phyloP scores from a whole-genome alignment of 2,329 filamentous ascomycete genomes.

The Metarhizium guizhouense region DNA sequence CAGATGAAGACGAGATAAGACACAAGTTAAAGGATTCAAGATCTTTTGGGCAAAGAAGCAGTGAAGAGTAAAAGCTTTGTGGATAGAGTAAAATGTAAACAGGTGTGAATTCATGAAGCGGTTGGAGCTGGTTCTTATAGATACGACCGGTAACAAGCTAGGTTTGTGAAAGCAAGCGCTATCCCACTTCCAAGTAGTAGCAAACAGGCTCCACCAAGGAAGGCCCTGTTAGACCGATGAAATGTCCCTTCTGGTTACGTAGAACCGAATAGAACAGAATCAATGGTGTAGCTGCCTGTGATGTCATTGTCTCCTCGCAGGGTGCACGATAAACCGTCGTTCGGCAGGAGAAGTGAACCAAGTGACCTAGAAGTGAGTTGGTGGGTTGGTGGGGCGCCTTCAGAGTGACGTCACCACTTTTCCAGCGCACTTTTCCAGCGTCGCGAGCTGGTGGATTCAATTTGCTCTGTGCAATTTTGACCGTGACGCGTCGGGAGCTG shows the following conservation, averaged over 20 bases:
- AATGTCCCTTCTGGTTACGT: background rate
- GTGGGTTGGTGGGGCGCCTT: background rate
- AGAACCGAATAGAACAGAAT: background rate
- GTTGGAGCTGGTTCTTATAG: constrained; percentile 1
- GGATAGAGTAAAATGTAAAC: background rate
- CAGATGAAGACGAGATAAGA: background rate
- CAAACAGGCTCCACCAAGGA: background rate
- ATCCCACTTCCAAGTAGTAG: background rate
- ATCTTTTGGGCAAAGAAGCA: background rate
- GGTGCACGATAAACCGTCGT: background rate
- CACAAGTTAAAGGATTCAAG: background rate
- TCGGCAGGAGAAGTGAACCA: no score
- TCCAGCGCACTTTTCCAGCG: background rate
- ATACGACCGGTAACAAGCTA: background rate
- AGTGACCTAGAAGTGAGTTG: background rate
- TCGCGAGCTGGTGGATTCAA: background rate
- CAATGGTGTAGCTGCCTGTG: background rate
- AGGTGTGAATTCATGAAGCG: background rate
- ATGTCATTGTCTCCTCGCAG: constrained; percentile 4
- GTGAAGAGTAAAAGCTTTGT: background rate
- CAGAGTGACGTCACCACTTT: constrained; percentile 4
- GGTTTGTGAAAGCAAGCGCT: background rate
- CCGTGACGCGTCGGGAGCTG: background rate
- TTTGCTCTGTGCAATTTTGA: background rate
- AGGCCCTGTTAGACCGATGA: background rate